phyloP scores from a whole-genome alignment of 2,329 filamentous ascomycete genomes.

The Aspergillus luchuensis region DNA sequence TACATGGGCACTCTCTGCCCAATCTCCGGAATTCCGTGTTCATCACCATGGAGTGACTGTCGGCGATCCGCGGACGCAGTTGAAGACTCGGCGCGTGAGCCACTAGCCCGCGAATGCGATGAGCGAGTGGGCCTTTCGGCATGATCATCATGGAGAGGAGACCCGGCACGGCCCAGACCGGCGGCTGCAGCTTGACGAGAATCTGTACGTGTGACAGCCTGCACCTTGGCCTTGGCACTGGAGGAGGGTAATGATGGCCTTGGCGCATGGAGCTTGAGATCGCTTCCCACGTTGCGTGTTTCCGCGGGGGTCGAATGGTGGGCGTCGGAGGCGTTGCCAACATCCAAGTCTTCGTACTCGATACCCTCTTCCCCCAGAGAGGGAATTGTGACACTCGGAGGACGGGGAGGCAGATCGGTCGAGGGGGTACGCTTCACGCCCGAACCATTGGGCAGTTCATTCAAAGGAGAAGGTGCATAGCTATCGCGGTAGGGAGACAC shows the following conservation, averaged over 20 bases:
- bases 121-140: slow-evolving; percentile 56
- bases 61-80: slow-evolving; percentile 55
- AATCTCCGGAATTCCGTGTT: slow-evolving; percentile 89
- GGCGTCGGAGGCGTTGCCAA: slow-evolving; percentile 47
- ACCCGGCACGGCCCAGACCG: slow-evolving; percentile 68
- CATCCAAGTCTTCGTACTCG: slow-evolving; percentile 73
- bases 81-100: slow-evolving; percentile 52
- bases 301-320: slow-evolving; percentile 62
- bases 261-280: slow-evolving; percentile 84
- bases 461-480: slow-evolving; percentile 83
- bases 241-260: slow-evolving; percentile 80
- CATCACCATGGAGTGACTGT: slow-evolving; percentile 66
- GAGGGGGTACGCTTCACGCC: slow-evolving; percentile 36
- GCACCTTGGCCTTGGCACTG: slow-evolving; percentile 81
- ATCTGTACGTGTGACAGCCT: slow-evolving; percentile 84
- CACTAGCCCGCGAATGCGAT: slow-evolving; percentile 65
- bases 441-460: slow-evolving; percentile 60
- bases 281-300: slow-evolving; percentile 74
- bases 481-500: slow-evolving; percentile 74
- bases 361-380: slow-evolving; percentile 85
- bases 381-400: slow-evolving; percentile 78
- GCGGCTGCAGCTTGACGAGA: slow-evolving; percentile 83
- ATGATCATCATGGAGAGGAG: slow-evolving; percentile 52
- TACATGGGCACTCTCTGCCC: slow-evolving; percentile 93
- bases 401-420: slow-evolving; percentile 54